Base-by-base conservation (phyloP, 192 early-diverging fungal genomes). In the Entophlyctis luteolus region DNA sequence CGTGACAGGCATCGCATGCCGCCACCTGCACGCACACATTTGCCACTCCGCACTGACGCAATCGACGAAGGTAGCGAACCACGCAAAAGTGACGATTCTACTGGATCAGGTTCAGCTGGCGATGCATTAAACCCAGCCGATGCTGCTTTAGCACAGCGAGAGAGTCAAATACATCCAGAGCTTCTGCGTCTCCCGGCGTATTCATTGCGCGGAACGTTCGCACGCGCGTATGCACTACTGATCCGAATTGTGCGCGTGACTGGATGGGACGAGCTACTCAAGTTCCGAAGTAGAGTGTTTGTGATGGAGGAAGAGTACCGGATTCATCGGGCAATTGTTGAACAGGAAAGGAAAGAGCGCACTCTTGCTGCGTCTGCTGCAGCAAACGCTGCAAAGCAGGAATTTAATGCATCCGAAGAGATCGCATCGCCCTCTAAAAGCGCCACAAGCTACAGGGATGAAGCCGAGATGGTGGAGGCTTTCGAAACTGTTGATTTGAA, bases 251-350 rank as follows among this genome's bases (percentile, higher is more conserved):
- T 90, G 22, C 74, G 82, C 39, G 86, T 88, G 33, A 87, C 93
- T 65, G 97, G 97, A 14, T 99, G 97, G 97, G 95, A 99, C 59
- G 93, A 96, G 69, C 77, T 99, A 47, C 83, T 99, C 48, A 78
- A 81, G 52, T 60, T 60, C 39, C 84, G 95, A 63, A 94, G 92
- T 18, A 71, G 76, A 46, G 95, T 93, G 6, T 99, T 99, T 82
- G 95, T 99, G 4, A 99, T 99, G 97, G 97, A 99, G 49, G 97
- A 98, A 62, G 97, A 99, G 73, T 99, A 99, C 70, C 75, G 87
- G 32, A 80, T 86, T 20, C 84, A 86, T 52, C 65, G 84, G 10
- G 89, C 90, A 22, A 77, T 86, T 36, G 86, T 83, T 20, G 93
- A 95, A 67, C 87, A 89, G 54, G 70, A 55, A n/a, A 55, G 59